These are phyloP conservation scores for Monosporascus sp. DNA, from an alignment of 2,329 filamentous ascomycete genomes.

Conservation along the genomic window DNA sequence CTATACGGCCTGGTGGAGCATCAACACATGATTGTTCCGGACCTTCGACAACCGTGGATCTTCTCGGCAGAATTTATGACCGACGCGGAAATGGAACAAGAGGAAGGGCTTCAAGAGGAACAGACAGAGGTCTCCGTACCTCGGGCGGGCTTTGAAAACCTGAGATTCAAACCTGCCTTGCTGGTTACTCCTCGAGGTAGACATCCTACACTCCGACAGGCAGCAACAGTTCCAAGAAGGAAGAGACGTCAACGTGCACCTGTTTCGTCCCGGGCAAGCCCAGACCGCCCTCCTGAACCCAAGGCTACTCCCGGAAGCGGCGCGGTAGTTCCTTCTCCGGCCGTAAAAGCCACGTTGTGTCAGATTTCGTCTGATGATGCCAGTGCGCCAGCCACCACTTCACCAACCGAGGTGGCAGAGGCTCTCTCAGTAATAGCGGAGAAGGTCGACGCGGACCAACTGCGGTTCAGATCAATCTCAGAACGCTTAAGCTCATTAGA, in stretches of 20 bases:
- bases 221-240: neutral
- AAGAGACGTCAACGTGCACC: neutral
- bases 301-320: neutral
- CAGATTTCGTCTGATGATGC: too few species aligned
- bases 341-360: too few species aligned
- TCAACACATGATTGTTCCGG: too few species aligned
- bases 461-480: neutral
- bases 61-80: too few species aligned
- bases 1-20: too few species aligned
- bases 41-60: too few species aligned
- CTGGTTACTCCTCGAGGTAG: neutral
- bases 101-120: neutral
- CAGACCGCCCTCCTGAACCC: constrained; percentile 1
- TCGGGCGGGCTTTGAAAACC: too few species aligned
- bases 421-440: neutral
- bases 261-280: neutral
- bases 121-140: too few species aligned
- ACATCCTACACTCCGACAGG: neutral
- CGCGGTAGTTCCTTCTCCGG: too few species aligned
- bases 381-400: too few species aligned
- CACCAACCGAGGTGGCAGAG: neutral
- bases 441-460: neutral
- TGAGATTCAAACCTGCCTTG: neutral
- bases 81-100: too few species aligned
- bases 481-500: neutral